A percentile compares a stretch with the other conserved stretches of the same genome.
phyloP scores from a whole-genome alignment of 805 yeast genomes.

The Peterozyma xylosa region DNA sequence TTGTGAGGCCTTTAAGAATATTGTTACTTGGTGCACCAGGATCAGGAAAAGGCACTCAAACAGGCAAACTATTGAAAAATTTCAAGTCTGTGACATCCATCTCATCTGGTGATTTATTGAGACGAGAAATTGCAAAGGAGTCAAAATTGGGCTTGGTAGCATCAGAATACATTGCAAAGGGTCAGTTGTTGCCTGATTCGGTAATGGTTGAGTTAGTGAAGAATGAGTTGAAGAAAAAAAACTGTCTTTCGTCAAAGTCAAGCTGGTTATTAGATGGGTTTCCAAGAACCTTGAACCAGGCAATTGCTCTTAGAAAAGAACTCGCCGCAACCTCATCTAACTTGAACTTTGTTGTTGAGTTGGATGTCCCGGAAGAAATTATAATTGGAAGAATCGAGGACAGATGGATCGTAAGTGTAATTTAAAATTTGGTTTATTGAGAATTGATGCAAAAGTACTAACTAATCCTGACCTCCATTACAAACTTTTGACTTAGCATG shows the following conservation, averaged over 20 bases:
- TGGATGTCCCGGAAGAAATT: conserved; percentile 80
- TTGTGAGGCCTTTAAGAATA: conserved; percentile 45
- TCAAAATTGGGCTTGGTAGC: conserved; percentile 54
- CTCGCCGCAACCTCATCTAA: conserved; percentile 29
- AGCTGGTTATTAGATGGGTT: conserved; percentile 88
- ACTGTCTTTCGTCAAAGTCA: conserved; percentile 35
- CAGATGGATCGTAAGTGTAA: conserved; percentile 49
- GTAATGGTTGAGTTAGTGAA: conserved; percentile 55
- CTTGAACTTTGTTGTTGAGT: conserved; percentile 74
- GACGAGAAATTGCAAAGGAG: conserved; percentile 52
- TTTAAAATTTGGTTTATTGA: too few relatives aligned
- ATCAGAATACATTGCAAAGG: conserved; percentile 45
- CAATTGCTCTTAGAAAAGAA: conserved; percentile 42
- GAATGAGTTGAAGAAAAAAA: conserved; percentile 31
- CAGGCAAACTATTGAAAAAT: conserved; percentile 50
- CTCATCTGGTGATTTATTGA: conserved; percentile 79
- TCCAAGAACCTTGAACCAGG: conserved; percentile 78
- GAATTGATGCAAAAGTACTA: not conserved
- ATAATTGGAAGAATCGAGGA: conserved; percentile 77
- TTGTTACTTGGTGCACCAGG: conserved; percentile 92
- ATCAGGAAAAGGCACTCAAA: conserved; percentile 89
- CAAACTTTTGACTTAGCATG: conserved; percentile 31
- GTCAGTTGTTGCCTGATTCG: conserved; percentile 68
- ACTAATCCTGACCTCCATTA: not conserved
- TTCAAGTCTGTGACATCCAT: conserved; percentile 50